Percentiles rank a stretch among this genome's conserved stretches.
Conservation (phyloP, 2,329 filamentous ascomycete species). For the Colletotrichum filicis region DNA sequence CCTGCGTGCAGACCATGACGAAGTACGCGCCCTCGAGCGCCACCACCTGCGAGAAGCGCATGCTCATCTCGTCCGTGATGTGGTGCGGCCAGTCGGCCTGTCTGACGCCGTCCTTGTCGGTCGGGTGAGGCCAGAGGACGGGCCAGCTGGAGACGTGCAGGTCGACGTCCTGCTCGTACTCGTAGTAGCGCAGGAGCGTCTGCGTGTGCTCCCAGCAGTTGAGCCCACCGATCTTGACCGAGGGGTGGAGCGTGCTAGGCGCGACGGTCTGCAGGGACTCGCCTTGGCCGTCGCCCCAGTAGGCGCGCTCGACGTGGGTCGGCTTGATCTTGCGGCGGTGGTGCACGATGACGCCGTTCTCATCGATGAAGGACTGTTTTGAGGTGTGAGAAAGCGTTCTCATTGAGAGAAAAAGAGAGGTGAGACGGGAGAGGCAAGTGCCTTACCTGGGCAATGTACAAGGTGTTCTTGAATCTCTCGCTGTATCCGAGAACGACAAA, state of each 20-base stretch:
- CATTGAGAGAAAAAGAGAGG: neutral
- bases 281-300: slow-evolving; percentile 66
- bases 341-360: slow-evolving; percentile 55
- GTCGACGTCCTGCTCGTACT: slow-evolving; percentile 42
- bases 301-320: slow-evolving; percentile 57
- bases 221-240: slow-evolving; percentile 63
- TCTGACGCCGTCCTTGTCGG: slow-evolving; percentile 41
- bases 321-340: slow-evolving; percentile 63
- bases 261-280: slow-evolving; percentile 65
- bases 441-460: slow-evolving; percentile 56
- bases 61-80: slow-evolving; percentile 47
- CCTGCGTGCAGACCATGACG: slow-evolving; percentile 51
- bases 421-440: neutral
- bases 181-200: slow-evolving; percentile 37
- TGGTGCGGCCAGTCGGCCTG: slow-evolving; percentile 49
- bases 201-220: slow-evolving; percentile 66
- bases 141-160: slow-evolving; percentile 45
- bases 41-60: slow-evolving; percentile 52
- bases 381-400: accelerated
- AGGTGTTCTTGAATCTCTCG: slow-evolving; percentile 55
- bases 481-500: slow-evolving; percentile 59
- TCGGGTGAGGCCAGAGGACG: slow-evolving; percentile 40
- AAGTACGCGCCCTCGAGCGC: slow-evolving; percentile 58
- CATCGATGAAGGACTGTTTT: slow-evolving; percentile 59
- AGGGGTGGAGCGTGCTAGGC: slow-evolving; percentile 48